Base-by-base conservation (phyloP, 345 rosid genomes). In the Corchorus capsularis region DNA sequence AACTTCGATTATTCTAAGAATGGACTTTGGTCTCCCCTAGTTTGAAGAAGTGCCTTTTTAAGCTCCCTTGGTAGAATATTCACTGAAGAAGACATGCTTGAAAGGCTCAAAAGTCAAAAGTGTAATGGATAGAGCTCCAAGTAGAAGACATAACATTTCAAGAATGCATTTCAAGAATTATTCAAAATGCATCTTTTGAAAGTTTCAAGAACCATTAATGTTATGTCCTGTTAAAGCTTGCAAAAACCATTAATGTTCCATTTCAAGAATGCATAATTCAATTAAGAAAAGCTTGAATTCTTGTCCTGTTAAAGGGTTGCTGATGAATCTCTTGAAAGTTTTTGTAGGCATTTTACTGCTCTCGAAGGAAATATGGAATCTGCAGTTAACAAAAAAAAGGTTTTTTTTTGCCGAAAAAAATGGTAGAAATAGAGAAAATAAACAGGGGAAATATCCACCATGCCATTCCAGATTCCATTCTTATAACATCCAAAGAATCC, bases 11-110 rank as follows among this genome's bases (percentile, higher is more conserved):
- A 85, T 52, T 79, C 82, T 76, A 67, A 69, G 50, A 92, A 95
- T 16, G 92, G 87, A 20, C 46, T 92, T 50, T 92, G 97, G 97
- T 92, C 97, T 82, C 97, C 97, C 46, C 92, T 91, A 0, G 60
- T 92, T 74, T 85, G 61, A 76, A 82, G 93, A 70, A 87, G 75
- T 8, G 86, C 83, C 6, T 92, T 89, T 83, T 68, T 92, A 82
- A 86, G 83, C 74, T 87, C 93, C 0, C 86, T 84, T 27, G 91
- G 84, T 7, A 82, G 67, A 70, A 91, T 94, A 6, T 82, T 88
- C 63, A 91, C 89, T 0, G 93, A 81, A 61, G 83, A 80, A 65
- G 88, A 90, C 52, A 86, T 94, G 97, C 80, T 79, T n/a, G 65
- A 77, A 16, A 88, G 82, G 62, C 91, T n/a, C n/a, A n/a, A n/a